A percentile compares a stretch with the other conserved stretches of the same genome.
These are phyloP conservation scores for Ruellia speciosa DNA, from an alignment of 305 asterid species.

Conservation along the genomic window DNA sequence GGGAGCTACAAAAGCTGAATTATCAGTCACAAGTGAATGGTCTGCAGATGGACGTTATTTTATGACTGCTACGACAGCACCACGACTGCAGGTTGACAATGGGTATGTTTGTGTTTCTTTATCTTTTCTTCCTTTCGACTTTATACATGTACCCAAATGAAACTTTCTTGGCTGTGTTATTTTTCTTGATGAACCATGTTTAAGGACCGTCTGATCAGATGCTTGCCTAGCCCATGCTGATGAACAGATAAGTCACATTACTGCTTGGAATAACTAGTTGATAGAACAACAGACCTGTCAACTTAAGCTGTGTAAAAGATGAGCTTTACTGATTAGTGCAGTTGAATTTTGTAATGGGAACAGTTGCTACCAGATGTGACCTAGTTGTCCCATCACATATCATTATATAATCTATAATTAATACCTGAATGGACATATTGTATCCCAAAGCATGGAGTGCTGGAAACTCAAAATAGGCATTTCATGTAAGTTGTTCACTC, in stretches of 20 bases:
- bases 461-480: constrained; percentile 10
- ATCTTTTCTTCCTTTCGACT: background rate
- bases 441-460: background rate
- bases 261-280: constrained; percentile 10
- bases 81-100: constrained; percentile 93
- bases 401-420: background rate
- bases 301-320: background rate
- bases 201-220: background rate
- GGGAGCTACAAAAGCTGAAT: constrained; percentile 78
- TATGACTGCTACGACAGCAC: constrained; percentile 97
- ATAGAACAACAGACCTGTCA: background rate
- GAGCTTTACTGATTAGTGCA: constrained; percentile 2
- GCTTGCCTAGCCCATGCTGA: background rate
- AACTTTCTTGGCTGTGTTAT: background rate
- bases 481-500: background rate
- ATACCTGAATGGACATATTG: background rate
- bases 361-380: constrained; percentile 7
- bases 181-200: constrained; percentile 10
- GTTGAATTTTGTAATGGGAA: constrained; percentile 11
- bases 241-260: background rate
- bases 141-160: too few species aligned
- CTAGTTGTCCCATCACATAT: constrained; percentile 4
- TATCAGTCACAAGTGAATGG: constrained; percentile 96
- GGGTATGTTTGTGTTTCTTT: constrained; percentile 48
- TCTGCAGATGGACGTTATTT: constrained; percentile 88